These are phyloP conservation scores for Cucurbita maxima DNA, from an alignment of 306 rosid species.

Conservation along the genomic window DNA sequence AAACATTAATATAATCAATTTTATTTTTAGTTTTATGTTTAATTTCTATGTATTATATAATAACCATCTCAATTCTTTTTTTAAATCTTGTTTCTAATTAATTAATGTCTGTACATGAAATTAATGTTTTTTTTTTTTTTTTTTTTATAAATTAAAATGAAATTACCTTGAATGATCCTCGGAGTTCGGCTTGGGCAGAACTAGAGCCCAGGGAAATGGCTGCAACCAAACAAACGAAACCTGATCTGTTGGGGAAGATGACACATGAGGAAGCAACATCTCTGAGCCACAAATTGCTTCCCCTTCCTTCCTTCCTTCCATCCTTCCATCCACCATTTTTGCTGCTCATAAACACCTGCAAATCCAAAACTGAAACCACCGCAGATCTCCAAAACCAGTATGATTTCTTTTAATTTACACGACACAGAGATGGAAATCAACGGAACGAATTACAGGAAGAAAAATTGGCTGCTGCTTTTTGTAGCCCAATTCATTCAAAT, in stretches of 20 bases:
- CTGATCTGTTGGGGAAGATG: neutral
- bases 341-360: neutral
- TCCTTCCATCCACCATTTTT: neutral
- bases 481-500: constrained; percentile 45
- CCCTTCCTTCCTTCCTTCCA: neutral
- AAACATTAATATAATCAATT: too few relatives aligned
- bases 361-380: neutral
- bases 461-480: constrained; percentile 25
- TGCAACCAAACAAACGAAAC: constrained; percentile 4
- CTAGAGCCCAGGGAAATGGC: neutral
- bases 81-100: too few relatives aligned
- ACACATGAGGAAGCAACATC: neutral
- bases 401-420: neutral
- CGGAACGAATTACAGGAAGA: neutral
- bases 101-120: too few relatives aligned
- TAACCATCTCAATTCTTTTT: too few relatives aligned
- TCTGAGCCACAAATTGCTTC: neutral
- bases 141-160: neutral
- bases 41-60: neutral
- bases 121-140: too few relatives aligned
- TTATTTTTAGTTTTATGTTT: neutral
- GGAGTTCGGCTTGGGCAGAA: neutral
- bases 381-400: neutral
- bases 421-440: neutral
- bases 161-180: neutral